These are phyloP conservation scores for Lunularia cruciata DNA, from an alignment of 225 moss, liverwort and hornwort genomes.

Conservation along the genomic window DNA sequence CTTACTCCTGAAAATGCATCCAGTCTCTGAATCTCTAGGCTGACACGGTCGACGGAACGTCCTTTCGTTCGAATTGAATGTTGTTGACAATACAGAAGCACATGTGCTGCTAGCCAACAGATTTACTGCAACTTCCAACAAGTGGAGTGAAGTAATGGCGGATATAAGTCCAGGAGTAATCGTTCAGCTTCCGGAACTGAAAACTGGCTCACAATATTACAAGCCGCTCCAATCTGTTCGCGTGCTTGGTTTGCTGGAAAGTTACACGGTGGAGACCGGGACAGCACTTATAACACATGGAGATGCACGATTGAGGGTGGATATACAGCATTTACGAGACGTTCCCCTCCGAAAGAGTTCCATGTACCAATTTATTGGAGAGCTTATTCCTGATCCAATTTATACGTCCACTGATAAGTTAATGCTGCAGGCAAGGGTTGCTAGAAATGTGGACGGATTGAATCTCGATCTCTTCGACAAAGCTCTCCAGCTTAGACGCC, in stretches of 20 bases:
- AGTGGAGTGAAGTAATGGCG: constrained; percentile 36
- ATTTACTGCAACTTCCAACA: too few relatives aligned
- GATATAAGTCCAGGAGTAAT: constrained; percentile 56
- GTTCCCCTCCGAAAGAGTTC: constrained; percentile 54
- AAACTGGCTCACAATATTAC: constrained; percentile 41
- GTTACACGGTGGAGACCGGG: constrained; percentile 52
- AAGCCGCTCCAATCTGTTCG: constrained; percentile 59
- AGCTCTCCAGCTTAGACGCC: constrained; percentile 62
- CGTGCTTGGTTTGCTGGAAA: constrained; percentile 60
- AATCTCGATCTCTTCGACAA: constrained; percentile 63
- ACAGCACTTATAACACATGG: constrained; percentile 54
- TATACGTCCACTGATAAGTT: constrained; percentile 31
- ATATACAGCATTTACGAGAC: constrained; percentile 57
- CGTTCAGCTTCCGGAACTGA: constrained; percentile 59
- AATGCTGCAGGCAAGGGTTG: constrained; percentile 67
- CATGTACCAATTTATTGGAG: constrained; percentile 73
- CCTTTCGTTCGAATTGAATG: too few relatives aligned
- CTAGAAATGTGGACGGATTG: constrained; percentile 75
- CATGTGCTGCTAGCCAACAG: too few relatives aligned
- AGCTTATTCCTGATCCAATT: constrained; percentile 48
- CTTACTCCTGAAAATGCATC: too few relatives aligned
- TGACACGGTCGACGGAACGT: too few relatives aligned
- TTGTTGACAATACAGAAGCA: too few relatives aligned
- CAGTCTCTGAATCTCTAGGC: too few relatives aligned
- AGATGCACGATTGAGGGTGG: constrained; percentile 49